Evolutionary conservation across 2,329 filamentous ascomycete genomes (phyloP).

Genomic region (Colletotrichum kahawae): DNA sequence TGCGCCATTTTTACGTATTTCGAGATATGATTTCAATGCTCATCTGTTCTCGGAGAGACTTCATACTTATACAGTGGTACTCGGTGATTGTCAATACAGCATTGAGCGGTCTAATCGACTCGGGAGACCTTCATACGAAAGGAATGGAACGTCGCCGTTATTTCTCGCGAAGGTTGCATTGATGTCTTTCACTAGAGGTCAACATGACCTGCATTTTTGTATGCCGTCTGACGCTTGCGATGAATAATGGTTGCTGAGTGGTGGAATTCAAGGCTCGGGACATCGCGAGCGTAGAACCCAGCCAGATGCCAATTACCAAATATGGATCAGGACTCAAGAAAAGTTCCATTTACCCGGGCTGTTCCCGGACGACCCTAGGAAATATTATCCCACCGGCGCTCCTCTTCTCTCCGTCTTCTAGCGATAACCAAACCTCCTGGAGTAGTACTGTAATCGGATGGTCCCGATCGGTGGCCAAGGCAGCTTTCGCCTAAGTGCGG

Average conservation of each 20-base stretch:
- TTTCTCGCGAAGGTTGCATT: not conserved
- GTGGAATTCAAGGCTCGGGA: not conserved
- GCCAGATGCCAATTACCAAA: not conserved
- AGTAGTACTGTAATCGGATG: not conserved
- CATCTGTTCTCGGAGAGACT: too few relatives aligned
- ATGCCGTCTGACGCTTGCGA: not conserved
- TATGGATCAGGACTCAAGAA: not conserved
- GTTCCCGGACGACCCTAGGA: not conserved
- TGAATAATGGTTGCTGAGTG: not conserved
- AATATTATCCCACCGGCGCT: not conserved
- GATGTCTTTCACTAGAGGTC: not conserved
- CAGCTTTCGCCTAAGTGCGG: not conserved
- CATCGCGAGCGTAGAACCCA: not conserved
- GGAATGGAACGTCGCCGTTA: not conserved
- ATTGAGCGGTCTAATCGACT: not conserved
- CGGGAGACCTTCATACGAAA: not conserved
- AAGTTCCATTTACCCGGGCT: not conserved
- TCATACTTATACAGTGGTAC: not conserved
- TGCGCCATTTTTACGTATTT: accelerated
- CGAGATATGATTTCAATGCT: not conserved
- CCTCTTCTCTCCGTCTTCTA: not conserved
- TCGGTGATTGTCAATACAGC: not conserved
- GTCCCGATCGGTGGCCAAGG: not conserved
- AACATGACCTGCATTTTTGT: not conserved
- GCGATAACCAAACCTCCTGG: not conserved